Percentiles rank a stretch among this genome's conserved stretches.
phyloP scores from a whole-genome alignment of 768 basidiomycete genomes.

The Vararia minispora region DNA sequence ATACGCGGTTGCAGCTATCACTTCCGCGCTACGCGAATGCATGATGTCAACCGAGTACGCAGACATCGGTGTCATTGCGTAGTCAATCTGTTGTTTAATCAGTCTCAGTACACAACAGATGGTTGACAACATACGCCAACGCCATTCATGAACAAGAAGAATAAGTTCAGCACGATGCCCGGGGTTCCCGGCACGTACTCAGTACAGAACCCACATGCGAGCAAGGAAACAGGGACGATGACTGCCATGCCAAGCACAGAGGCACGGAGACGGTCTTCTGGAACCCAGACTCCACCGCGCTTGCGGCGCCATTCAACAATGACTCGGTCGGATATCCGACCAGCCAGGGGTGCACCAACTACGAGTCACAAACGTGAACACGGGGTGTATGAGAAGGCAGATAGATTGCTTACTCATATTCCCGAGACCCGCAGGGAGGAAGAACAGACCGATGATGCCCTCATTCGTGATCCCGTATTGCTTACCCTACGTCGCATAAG shows the following conservation, averaged over 20 bases:
- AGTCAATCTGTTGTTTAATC: constrained; percentile 32
- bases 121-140: constrained; percentile 35
- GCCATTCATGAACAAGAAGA: constrained; percentile 53
- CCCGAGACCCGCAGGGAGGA: constrained; percentile 48
- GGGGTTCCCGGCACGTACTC: constrained; percentile 35
- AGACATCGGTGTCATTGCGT: constrained; percentile 41
- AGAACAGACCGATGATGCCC: constrained; percentile 47
- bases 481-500: constrained; percentile 30
- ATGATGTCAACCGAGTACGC: constrained; percentile 53
- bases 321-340: constrained; percentile 43
- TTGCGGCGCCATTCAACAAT: constrained; percentile 36
- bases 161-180: constrained; percentile 39
- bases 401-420: constrained; percentile 39
- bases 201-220: constrained; percentile 38
- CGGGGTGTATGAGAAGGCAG: background rate
- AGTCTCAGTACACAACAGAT: background rate
- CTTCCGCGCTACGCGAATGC: constrained; percentile 50
- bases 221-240: constrained; percentile 42
- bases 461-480: constrained; percentile 46
- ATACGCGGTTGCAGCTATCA: constrained; percentile 45
- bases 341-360: constrained; percentile 54
- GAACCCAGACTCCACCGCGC: constrained; percentile 49
- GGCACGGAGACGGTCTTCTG: constrained; percentile 57
- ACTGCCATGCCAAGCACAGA: constrained; percentile 33
- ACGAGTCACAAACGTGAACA: background rate